A percentile compares a stretch with the other conserved stretches of the same genome.
phyloP scores from a whole-genome alignment of 2,329 filamentous ascomycete genomes.

The Pseudocercospora crystallina region DNA sequence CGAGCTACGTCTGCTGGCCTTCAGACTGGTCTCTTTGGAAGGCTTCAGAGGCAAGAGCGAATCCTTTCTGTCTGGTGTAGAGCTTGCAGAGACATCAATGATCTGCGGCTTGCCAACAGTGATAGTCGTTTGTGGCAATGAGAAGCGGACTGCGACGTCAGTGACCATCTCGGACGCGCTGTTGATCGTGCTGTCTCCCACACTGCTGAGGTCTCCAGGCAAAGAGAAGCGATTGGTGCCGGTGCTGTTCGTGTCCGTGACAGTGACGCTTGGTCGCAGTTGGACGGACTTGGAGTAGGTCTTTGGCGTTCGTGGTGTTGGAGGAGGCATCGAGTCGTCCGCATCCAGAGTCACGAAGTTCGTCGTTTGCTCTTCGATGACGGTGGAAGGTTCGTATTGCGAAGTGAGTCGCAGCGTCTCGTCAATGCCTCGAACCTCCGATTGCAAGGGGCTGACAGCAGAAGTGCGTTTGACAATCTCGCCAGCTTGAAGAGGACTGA shows the following conservation, averaged over 20 bases:
- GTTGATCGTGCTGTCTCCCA: constrained; percentile 33
- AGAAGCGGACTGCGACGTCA: constrained; percentile 40
- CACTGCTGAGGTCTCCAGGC: constrained; percentile 33
- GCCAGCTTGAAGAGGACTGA: constrained; percentile 33
- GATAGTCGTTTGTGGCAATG: constrained; percentile 37
- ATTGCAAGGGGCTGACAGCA: constrained; percentile 36
- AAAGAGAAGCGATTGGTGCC: constrained; percentile 33
- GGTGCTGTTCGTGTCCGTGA: constrained; percentile 24
- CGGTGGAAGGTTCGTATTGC: constrained; percentile 12
- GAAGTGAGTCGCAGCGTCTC: constrained; percentile 26
- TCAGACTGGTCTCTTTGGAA: constrained; percentile 16
- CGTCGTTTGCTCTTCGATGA: constrained; percentile 3
- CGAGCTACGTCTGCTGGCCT: constrained; percentile 24
- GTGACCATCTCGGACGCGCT: constrained; percentile 36
- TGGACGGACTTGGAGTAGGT: constrained; percentile 37
- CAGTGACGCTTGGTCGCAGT: constrained; percentile 25
- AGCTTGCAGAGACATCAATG: constrained; percentile 32
- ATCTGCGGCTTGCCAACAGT: constrained; percentile 37
- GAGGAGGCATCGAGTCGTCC: constrained; percentile 26
- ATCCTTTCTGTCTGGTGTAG: constrained; percentile 25
- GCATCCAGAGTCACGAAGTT: constrained; percentile 8
- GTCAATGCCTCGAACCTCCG: constrained; percentile 30
- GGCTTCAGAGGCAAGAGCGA: constrained; percentile 6
- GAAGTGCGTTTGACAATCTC: constrained; percentile 33
- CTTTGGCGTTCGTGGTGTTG: constrained; percentile 32